Evolutionary conservation across 2,329 filamentous ascomycete genomes (phyloP), one percentile per base, ranked within the genome.

Genomic region (Fusarium compactum): DNA sequence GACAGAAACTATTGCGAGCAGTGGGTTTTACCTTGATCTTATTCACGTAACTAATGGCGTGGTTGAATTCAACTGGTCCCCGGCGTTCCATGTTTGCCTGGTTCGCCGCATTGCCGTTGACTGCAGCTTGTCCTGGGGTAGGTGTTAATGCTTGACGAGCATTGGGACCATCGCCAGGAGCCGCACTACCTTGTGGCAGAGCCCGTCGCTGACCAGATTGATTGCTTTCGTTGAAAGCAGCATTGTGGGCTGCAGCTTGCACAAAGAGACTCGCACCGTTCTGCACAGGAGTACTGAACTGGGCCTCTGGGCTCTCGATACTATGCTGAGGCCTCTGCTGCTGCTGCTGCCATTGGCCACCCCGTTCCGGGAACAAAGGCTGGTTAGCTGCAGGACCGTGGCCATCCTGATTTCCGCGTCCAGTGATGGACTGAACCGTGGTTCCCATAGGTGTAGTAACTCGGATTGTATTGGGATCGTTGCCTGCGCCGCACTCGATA

Each of bases 371-470:
- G 62, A 87, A 83, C 57, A 87, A 82, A 24, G 81, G 79, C 62
- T 83, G 83, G 46, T 77, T 80, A 20, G 80, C 78, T 27, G 76
- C 77, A 27, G 81, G 79, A 2, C 79, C 78, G 43, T 80, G 78
- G 16, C 80, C 78, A 6, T 89, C 78, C 62, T 86, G 85, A 34
- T 79, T 79, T 14, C 81, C 82, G 56, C 86, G 82, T 14, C 85
- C 83, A 1, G 85, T 91, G 81, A 98, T 97, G 12, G 94, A 94
- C 74, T 95, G 92, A 3, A 97, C 93, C 14, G 94, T 98, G 4
- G 95, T 98, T n/a, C 96, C 96, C 85, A 97, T 97, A 0, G 96
- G 96, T 0, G 96, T 99, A 1, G 96, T 99, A 18, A 99, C 96
- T 70, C 97, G 88, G 69, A 99, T 99, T 6, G 94, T 94, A 78